These are phyloP conservation scores for Fraxinus nigra DNA, from an alignment of 305 asterid genomes.

Conservation along the genomic window DNA sequence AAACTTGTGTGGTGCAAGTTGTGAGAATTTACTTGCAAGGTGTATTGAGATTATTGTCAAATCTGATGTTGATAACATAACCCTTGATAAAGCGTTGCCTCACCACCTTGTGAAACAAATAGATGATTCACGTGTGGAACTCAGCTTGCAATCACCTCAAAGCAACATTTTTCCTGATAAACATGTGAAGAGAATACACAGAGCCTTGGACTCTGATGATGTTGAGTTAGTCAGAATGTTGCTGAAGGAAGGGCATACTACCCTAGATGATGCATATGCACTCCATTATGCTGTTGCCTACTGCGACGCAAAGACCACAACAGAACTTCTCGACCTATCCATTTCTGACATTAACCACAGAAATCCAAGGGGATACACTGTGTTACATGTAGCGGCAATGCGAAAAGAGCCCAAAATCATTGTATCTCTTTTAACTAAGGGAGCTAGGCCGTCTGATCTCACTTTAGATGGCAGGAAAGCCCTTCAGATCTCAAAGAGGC, in stretches of 20 bases:
- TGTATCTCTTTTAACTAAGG: conserved; percentile 85
- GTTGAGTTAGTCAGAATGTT: conserved; percentile 89
- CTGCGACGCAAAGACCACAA: conserved; percentile 86
- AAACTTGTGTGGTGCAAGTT: conserved; percentile 50
- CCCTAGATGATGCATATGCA: conserved; percentile 80
- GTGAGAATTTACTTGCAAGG: conserved; percentile 56
- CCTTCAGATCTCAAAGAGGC: conserved; percentile 85
- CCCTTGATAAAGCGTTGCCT: conserved; percentile 79
- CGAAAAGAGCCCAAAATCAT: conserved; percentile 90
- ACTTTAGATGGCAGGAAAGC: conserved; percentile 91
- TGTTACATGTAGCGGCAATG: conserved; percentile 90
- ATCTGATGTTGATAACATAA: conserved; percentile 74
- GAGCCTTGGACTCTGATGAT: conserved; percentile 93
- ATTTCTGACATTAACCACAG: conserved; percentile 80
- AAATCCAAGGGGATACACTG: conserved; percentile 80
- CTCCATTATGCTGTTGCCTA: conserved; percentile 95
- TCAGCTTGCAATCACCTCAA: conserved; percentile 51
- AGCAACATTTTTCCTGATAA: conserved; percentile 56
- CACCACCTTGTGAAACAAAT: conserved; percentile 60
- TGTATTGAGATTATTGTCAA: conserved; percentile 66
- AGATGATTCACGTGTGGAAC: conserved; percentile 49
- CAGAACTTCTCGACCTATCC: conserved; percentile 84
- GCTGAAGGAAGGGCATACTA: conserved; percentile 77
- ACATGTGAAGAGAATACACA: conserved; percentile 82
- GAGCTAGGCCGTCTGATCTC: conserved; percentile 90